Percentiles rank a stretch among this genome's conserved stretches.
Conservation (phyloP, 2,329 filamentous ascomycete genomes). For the Diplodia mutila region DNA sequence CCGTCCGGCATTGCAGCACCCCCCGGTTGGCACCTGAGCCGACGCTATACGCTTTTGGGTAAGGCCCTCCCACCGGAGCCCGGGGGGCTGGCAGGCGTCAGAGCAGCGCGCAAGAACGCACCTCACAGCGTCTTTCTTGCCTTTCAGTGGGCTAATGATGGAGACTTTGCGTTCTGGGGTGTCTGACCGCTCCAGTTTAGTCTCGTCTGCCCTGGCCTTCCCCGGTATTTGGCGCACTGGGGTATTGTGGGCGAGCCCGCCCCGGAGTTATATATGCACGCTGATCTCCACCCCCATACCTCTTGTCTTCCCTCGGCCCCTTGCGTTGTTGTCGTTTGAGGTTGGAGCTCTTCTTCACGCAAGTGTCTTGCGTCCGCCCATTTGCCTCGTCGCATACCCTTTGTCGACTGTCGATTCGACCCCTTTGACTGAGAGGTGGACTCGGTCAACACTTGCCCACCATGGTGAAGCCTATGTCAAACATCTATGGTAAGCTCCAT, state of each 20-base stretch:
- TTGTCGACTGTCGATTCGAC: not conserved
- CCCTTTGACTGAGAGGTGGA: constrained; percentile 7
- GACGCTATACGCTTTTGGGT: constrained; percentile 6
- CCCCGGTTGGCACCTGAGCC: not conserved
- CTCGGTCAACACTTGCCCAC: constrained; percentile 4
- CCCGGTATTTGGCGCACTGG: not conserved
- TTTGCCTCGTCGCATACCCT: not conserved
- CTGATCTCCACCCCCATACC: constrained; percentile 9
- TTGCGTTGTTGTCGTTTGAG: not conserved
- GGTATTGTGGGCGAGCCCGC: not conserved
- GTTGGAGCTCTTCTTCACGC: not conserved
- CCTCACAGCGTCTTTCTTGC: not conserved
- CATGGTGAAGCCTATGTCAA: constrained; percentile 22
- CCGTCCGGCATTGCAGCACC: not conserved
- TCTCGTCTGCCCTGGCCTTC: not conserved
- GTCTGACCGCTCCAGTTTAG: constrained; percentile 10
- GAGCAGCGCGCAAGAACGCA: not conserved
- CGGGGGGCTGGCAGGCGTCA: not conserved
- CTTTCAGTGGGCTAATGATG: not conserved
- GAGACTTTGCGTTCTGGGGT: not conserved
- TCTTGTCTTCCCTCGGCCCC: not conserved
- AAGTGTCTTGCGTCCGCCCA: not conserved
- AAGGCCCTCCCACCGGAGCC: constrained; percentile 3
- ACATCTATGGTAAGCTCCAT: constrained; percentile 19
- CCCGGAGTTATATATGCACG: constrained; percentile 13